Base-by-base conservation (phyloP, 2,329 filamentous ascomycete species). In the Apiospora aurea region DNA sequence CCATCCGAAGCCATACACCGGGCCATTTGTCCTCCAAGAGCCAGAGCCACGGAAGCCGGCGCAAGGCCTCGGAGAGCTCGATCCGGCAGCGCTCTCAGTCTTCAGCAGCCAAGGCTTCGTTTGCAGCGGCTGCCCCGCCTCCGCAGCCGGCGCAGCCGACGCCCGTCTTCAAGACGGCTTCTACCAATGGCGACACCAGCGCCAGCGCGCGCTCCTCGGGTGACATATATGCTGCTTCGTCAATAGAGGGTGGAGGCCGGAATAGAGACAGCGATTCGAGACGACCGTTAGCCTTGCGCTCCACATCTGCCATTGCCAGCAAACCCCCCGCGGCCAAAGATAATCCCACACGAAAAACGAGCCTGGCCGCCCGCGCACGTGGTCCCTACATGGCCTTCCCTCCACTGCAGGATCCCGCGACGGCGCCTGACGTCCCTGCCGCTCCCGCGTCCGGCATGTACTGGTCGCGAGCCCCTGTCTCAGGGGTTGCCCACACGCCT, bases 371-470 rank as follows among this genome's bases (percentile, higher is more conserved):
- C 26, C 79, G 80, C 24, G 77, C 80, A 7, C 80, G 81, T 44
- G 82, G 83, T 26, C 80, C 84, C 69, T 83, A 88, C 75, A 83
- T 83, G 10, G 79, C 85, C 1, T 90, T 89, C 68, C 90, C 90
- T 46, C 83, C 88, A n/a, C 83, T 91, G 5, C 87, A 86, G 47
- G 86, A 90, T 75, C 85, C 88, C 14, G 83, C 83, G 66, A 87
- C 86, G 38, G 88, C 88, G 1, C 87, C 89, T 7, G 87, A 92
- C 72, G 90, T 93, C 24, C 84, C 87, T 13, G 84, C 87, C 3
- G 90, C 91, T 21, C 91, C 91, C 38, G 88, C 91, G 24, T 91
- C 89, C 68, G 91, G 91, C 76, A 93, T 93, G 91, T 93, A 93
- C 82, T 93, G 91, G 90, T 92, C 90, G 70, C 87, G 85, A 47